Conservation (phyloP, 345 rosid species). For the Pugionium cornutum region DNA sequence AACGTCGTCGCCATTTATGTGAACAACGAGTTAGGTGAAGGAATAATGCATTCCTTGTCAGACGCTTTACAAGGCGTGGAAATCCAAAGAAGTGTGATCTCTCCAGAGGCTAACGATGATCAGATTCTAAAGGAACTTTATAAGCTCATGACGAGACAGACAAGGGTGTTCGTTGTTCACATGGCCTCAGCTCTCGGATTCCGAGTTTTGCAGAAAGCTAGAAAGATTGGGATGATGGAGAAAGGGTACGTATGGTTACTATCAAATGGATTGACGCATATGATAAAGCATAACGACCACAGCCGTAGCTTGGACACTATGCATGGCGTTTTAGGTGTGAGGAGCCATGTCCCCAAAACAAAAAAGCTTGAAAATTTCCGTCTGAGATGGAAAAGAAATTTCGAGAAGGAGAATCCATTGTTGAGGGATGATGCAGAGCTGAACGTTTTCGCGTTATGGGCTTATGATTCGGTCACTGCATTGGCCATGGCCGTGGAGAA, state of each 20-base stretch:
- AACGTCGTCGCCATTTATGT: constrained; percentile 42
- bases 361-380: constrained; percentile 27
- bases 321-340: constrained; percentile 42
- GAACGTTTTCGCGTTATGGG: constrained; percentile 36
- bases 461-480: constrained; percentile 49
- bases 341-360: constrained; percentile 21
- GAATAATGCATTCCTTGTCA: constrained; percentile 42
- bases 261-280: constrained; percentile 31
- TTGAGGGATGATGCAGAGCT: not conserved
- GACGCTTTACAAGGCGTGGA: constrained; percentile 45
- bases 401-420: not conserved
- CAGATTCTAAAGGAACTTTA: constrained; percentile 45
- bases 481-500: constrained; percentile 46
- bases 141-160: constrained; percentile 55
- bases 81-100: constrained; percentile 33
- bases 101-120: constrained; percentile 42
- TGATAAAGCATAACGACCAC: constrained; percentile 6
- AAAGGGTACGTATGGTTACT: constrained; percentile 62
- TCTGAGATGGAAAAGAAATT: constrained; percentile 34
- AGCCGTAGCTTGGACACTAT: constrained; percentile 16
- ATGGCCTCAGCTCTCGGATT: constrained; percentile 41
- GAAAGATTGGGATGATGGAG: constrained; percentile 57
- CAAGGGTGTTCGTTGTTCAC: constrained; percentile 59
- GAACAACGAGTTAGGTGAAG: constrained; percentile 49
- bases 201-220: constrained; percentile 46